Conservation (phyloP, 768 basidiomycete genomes). For the Nevesoporus exiguus region DNA sequence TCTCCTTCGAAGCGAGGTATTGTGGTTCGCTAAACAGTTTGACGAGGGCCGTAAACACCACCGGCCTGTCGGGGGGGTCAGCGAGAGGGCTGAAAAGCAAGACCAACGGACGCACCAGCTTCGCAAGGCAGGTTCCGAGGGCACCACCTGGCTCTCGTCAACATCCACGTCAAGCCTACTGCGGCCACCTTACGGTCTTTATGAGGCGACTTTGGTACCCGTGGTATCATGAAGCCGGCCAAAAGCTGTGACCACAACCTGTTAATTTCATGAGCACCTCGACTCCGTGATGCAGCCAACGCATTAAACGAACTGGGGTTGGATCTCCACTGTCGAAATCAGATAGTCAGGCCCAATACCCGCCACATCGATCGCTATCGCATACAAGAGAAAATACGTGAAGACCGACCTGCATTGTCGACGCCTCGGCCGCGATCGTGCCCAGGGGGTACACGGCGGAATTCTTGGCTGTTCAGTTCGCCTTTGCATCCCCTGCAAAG, state of each 20-base stretch:
- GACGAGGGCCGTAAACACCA: conserved; percentile 63
- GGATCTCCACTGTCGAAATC: conserved; percentile 75
- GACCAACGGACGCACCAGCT: conserved; percentile 51
- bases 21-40: conserved; percentile 79
- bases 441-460: conserved; percentile 90
- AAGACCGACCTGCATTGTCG: conserved; percentile 76
- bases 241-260: conserved; percentile 82
- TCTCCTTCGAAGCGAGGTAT: conserved; percentile 43
- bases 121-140: conserved; percentile 57
- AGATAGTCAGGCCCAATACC: conserved; percentile 78
- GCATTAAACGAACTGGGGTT: conserved; percentile 56
- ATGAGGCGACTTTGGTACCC: conserved; percentile 72
- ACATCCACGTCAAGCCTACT: conserved; percentile 73
- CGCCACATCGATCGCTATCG: conserved; percentile 69
- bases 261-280: neutral
- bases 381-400: conserved; percentile 71
- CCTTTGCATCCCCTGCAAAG: conserved; percentile 57
- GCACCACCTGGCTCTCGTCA: conserved; percentile 75
- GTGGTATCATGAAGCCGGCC: conserved; percentile 72
- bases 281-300: too few relatives aligned
- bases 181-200: conserved; percentile 84
- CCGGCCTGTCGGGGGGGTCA: conserved; percentile 48
- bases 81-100: neutral
- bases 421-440: conserved; percentile 89
- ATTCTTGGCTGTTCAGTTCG: conserved; percentile 90